Percentiles rank a stretch among this genome's conserved stretches.
Evolutionary conservation across 176 grass and related monocot species (phyloP).

Genomic region (Lolium multiflorum): DNA sequence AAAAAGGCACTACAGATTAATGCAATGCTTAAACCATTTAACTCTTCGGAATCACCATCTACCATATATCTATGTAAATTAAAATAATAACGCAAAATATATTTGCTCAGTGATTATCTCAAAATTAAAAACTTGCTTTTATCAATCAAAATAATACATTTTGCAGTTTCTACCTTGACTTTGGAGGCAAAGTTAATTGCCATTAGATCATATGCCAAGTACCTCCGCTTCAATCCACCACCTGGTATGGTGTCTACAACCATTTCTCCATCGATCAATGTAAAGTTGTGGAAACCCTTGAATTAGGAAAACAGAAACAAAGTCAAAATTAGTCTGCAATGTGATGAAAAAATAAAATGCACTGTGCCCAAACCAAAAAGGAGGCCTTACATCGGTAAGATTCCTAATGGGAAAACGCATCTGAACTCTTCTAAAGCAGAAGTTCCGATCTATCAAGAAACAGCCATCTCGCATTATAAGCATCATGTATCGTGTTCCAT

Average conservation of each 20-base stretch:
- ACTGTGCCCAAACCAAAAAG: constrained; percentile 21
- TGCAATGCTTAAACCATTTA: constrained; percentile 25
- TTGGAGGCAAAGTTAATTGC: constrained; percentile 41
- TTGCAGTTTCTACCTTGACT: constrained; percentile 40
- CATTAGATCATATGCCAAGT: constrained; percentile 59
- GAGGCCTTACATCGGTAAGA: constrained; percentile 60
- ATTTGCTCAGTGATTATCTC: constrained; percentile 4
- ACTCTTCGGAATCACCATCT: constrained; percentile 1
- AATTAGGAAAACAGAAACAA: constrained; percentile 27
- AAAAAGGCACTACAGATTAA: neutral
- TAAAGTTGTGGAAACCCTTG: constrained; percentile 67
- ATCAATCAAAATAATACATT: constrained; percentile 22
- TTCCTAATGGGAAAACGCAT: constrained; percentile 90
- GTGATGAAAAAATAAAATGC: constrained; percentile 12
- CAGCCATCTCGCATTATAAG: constrained; percentile 78
- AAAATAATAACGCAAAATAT: constrained; percentile 15
- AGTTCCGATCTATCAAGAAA: constrained; percentile 89
- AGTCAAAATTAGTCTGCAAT: constrained; percentile 13
- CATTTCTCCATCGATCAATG: constrained; percentile 55
- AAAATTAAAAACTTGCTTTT: neutral
- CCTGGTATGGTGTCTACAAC: constrained; percentile 43
- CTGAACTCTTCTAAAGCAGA: constrained; percentile 91
- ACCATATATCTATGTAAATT: constrained; percentile 23
- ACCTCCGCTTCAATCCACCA: constrained; percentile 33
- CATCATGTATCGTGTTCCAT: constrained; percentile 98